Evolutionary conservation across 495 filamentous ascomycete genomes (phyloP).

Genomic region (Emericellopsis terricola): DNA sequence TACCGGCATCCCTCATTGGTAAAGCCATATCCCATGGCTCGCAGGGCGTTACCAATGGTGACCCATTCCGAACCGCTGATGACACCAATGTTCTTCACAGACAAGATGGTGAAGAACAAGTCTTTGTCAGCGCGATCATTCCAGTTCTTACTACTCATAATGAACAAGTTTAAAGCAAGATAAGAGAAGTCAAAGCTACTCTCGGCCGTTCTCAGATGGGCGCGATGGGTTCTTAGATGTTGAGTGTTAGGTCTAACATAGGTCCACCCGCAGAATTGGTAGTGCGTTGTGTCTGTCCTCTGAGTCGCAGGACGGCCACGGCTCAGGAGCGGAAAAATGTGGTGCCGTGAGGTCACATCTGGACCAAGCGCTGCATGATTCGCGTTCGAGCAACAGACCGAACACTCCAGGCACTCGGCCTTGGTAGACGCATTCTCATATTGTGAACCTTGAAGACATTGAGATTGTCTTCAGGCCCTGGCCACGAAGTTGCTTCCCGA

Average conservation of each 20-base stretch:
- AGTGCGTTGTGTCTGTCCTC: too few species aligned
- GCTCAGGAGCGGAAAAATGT: too few species aligned
- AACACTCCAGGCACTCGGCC: too few species aligned
- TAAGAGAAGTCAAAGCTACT: not conserved
- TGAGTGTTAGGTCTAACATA: constrained; percentile 1
- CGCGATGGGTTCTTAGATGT: constrained; percentile 2
- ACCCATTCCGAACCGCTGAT: constrained; percentile 35
- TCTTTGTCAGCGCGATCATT: constrained; percentile 34
- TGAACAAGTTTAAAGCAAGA: not conserved
- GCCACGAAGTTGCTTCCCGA: too few species aligned
- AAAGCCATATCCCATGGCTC: constrained; percentile 29
- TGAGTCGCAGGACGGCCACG: too few species aligned
- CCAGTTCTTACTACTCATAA: constrained; percentile 32
- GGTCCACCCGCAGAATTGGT: constrained; percentile 3
- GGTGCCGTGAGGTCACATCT: too few species aligned
- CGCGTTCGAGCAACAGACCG: too few species aligned
- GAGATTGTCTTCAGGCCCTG: too few species aligned
- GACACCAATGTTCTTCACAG: constrained; percentile 33
- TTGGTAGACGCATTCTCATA: too few species aligned
- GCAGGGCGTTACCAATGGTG: constrained; percentile 32
- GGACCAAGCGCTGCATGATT: too few species aligned
- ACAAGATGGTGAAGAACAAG: constrained; percentile 35
- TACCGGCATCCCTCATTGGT: constrained; percentile 36
- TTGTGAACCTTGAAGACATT: too few species aligned
- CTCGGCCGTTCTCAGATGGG: not conserved